A percentile compares a stretch with the other conserved stretches of the same genome.
phyloP scores from a whole-genome alignment of 106 monocot genomes.

The Dendrobium catenatum region DNA sequence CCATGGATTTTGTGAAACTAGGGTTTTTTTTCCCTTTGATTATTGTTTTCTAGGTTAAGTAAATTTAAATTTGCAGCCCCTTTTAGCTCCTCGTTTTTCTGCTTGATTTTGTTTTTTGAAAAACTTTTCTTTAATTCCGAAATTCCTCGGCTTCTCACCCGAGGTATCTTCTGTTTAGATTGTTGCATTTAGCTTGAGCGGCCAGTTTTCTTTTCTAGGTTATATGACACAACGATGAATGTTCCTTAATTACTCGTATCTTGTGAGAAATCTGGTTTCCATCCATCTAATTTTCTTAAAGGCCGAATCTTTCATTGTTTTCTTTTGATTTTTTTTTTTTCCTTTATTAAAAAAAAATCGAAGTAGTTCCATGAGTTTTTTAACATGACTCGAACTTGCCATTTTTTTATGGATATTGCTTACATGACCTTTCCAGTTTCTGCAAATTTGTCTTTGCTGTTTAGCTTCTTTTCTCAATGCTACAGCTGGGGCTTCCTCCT shows the following conservation, averaged over 20 bases:
- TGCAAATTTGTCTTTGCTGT: constrained; percentile 3
- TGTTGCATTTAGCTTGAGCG: neutral
- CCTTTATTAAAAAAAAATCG: neutral
- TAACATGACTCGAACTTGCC: neutral
- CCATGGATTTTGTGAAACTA: neutral
- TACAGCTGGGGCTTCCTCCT: neutral
- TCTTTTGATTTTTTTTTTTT: neutral
- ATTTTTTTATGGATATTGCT: neutral
- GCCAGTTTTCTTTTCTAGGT: neutral
- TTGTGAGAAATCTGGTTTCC: neutral
- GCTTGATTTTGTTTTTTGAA: neutral
- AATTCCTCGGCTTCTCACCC: neutral
- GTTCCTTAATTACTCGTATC: neutral
- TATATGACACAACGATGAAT: neutral
- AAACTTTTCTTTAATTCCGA: neutral
- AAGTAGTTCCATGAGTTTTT: neutral
- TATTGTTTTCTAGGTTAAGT: neutral
- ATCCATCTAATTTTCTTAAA: neutral
- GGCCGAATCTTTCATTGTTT: neutral
- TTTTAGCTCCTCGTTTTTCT: neutral
- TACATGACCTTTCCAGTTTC: constrained; percentile 1
- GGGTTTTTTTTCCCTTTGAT: neutral
- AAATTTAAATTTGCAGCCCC: neutral
- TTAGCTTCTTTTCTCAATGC: neutral
- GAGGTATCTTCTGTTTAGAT: neutral